Evolutionary conservation across 2,329 filamentous ascomycete species (phyloP), one percentile per base, ranked within the genome.

Genomic region (Penicillium fuscoglaucum): DNA sequence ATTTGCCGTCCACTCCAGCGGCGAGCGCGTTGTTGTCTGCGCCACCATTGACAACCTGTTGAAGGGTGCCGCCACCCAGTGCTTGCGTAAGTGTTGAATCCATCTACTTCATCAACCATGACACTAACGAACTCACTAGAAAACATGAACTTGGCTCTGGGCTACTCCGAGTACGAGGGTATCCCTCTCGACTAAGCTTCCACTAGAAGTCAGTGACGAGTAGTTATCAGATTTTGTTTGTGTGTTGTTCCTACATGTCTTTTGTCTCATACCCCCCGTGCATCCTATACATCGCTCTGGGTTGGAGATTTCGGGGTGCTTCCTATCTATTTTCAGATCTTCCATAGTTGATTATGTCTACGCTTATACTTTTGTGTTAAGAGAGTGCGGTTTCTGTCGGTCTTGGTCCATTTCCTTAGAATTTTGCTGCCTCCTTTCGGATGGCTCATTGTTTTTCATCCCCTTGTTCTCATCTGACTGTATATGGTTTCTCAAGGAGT

Each of bases 81-180:
- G 92, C 79, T 78, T 96, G 74, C 93, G 89, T 91, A 83, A 83
- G 89, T 88, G 33, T 39, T 28, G 41, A 39, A 37, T 31, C 45
- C 43, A 46, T 4, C 31, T 12, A 26, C 3, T 24, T 21, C 6
- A 40, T 29, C 15, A 40, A 21, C 28, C 17, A 55, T 35, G 28
- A 65, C 50, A 24, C 55, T 65, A 56, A 65, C 33, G 1, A 19
- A 4, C 40, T 6, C 31, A 39, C 63, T 72, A 90, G 87, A 96
- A 82, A 96, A 96, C 78, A 95, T 96, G 90, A 96, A 96, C 77
- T 81, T 96, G 58, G 89, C 90, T n/a, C 83, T 96, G 12, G 91
- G 91, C 46, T 96, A 93, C 72, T 87, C 85, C 46, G 91, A 96
- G 79, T 96, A 91, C 71, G 90, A 96, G 72, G 91, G 91, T 41